These are phyloP conservation scores for Dipodascopsis tothii DNA, from an alignment of 805 yeast species.

Conservation along the genomic window DNA sequence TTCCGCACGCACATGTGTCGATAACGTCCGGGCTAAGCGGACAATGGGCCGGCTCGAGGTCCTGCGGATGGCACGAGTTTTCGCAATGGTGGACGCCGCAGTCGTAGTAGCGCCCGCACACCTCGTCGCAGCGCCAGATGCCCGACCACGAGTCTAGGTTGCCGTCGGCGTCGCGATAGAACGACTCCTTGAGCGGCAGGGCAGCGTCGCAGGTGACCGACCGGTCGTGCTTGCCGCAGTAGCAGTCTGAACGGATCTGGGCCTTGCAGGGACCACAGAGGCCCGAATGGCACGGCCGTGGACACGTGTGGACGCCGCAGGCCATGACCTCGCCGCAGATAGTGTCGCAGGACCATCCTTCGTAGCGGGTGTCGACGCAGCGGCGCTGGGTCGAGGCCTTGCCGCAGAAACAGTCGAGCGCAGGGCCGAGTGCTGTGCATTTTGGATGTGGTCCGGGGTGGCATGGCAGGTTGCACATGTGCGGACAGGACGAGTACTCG, in stretches of 20 bases:
- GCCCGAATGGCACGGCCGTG: conserved; percentile 63
- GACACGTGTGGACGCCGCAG: conserved; percentile 64
- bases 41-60: conserved; percentile 42
- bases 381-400: conserved; percentile 55
- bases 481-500: conserved; percentile 50
- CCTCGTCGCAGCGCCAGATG: conserved; percentile 41
- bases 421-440: conserved; percentile 74
- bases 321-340: conserved; percentile 58
- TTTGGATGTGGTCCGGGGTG: conserved; percentile 85
- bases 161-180: conserved; percentile 23
- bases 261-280: conserved; percentile 69
- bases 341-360: conserved; percentile 62
- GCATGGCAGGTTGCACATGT: conserved; percentile 65
- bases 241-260: conserved; percentile 47
- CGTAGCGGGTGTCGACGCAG: conserved; percentile 65
- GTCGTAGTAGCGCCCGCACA: conserved; percentile 42
- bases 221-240: conserved; percentile 58
- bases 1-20: conserved; percentile 77
- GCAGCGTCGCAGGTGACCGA: conserved; percentile 40
- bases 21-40: conserved; percentile 53
- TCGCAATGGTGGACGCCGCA: conserved; percentile 58
- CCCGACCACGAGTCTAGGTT: conserved; percentile 42
- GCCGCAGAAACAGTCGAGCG: conserved; percentile 68
- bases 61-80: conserved; percentile 47
- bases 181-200: conserved; percentile 8